A percentile compares a stretch with the other conserved stretches of the same genome.
phyloP scores from a whole-genome alignment of 257 asterid species.

The Anisodus tanguticus region DNA sequence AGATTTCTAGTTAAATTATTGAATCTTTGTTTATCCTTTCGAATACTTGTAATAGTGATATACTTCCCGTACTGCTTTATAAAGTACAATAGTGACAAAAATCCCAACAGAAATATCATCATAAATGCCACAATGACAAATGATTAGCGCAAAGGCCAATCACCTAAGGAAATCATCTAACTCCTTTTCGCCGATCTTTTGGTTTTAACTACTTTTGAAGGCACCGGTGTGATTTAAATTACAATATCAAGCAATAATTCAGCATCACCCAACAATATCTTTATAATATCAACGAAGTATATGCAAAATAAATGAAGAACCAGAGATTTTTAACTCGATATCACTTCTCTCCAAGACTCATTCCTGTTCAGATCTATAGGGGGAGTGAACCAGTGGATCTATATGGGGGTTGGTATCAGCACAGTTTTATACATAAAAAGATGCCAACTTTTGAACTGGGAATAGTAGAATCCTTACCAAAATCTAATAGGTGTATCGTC shows the following conservation, averaged over 20 bases:
- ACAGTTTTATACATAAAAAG: not conserved
- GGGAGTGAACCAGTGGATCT: not conserved
- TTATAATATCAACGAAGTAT: not conserved
- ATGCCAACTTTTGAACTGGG: not conserved
- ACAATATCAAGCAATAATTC: not conserved
- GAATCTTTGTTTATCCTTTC: no score
- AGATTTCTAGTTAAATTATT: no score
- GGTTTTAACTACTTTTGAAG: not conserved
- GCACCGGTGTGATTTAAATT: not conserved
- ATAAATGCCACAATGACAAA: not conserved
- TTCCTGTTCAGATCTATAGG: not conserved
- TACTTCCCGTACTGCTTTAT: no score
- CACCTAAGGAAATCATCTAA: not conserved
- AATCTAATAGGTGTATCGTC: not conserved
- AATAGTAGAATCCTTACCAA: not conserved
- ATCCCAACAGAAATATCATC: not conserved
- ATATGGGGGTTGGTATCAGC: not conserved
- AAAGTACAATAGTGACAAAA: no score
- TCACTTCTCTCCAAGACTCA: conserved; percentile 3
- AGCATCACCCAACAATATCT: not conserved
- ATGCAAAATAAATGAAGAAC: not conserved
- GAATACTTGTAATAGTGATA: no score
- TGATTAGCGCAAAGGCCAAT: not conserved
- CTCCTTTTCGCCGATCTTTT: not conserved
- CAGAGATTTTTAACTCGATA: not conserved